These are phyloP conservation scores for Saitozyma sp. DNA, from an alignment of 768 basidiomycete species.

Conservation along the genomic window DNA sequence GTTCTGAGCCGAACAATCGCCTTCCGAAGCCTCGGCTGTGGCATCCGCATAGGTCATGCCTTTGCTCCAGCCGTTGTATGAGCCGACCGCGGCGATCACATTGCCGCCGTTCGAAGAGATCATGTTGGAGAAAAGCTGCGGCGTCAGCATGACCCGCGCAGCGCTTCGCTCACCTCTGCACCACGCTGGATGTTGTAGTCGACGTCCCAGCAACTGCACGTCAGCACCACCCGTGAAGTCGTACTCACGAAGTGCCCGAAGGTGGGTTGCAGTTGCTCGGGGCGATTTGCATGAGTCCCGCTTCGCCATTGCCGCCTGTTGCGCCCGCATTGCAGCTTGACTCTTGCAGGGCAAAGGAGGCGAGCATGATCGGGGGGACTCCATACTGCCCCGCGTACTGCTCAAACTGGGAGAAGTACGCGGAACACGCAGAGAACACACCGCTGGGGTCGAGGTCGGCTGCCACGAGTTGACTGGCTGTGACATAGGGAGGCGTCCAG, in stretches of 20 bases:
- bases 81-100: constrained; percentile 59
- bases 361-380: constrained; percentile 74
- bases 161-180: constrained; percentile 41
- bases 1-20: constrained; percentile 69
- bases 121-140: constrained; percentile 37
- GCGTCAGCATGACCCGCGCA: too few relatives aligned
- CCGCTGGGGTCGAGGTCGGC: constrained; percentile 30
- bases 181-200: constrained; percentile 69
- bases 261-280: constrained; percentile 64
- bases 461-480: constrained; percentile 56
- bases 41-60: constrained; percentile 53
- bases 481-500: constrained; percentile 72
- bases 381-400: constrained; percentile 32
- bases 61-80: constrained; percentile 58
- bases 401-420: constrained; percentile 47
- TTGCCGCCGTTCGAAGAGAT: constrained; percentile 38
- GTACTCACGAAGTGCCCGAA: not conserved
- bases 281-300: constrained; percentile 84
- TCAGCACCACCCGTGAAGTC: not conserved
- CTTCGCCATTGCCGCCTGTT: constrained; percentile 75
- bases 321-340: constrained; percentile 67
- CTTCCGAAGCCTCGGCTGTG: constrained; percentile 41
- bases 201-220: constrained; percentile 49
- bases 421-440: constrained; percentile 43
- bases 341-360: constrained; percentile 88